A percentile compares a stretch with the other conserved stretches of the same genome.
Conservation (phyloP, 768 basidiomycete genomes). For the Pholiota conissans region DNA sequence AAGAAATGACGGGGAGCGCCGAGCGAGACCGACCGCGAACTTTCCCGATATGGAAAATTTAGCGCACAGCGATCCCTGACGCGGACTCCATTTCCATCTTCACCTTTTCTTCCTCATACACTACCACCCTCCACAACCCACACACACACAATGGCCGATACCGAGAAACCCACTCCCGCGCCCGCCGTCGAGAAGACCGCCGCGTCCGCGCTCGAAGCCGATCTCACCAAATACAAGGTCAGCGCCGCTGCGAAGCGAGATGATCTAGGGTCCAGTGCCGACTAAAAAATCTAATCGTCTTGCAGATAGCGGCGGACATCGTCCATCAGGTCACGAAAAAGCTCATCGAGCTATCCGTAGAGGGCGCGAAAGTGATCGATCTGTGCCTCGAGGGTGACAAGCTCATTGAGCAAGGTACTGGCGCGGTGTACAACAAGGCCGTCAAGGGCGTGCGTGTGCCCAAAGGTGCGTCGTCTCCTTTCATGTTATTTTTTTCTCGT, state of each 20-base stretch:
- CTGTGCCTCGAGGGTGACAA: conserved; percentile 93
- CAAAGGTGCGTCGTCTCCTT: conserved; percentile 67
- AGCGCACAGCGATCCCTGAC: neutral
- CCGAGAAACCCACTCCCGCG: conserved; percentile 42
- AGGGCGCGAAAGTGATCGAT: conserved; percentile 88
- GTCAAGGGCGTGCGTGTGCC: conserved; percentile 84
- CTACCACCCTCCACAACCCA: conserved; percentile 10
- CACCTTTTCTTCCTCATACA: conserved; percentile 8
- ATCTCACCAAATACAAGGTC: conserved; percentile 90
- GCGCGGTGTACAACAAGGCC: conserved; percentile 85
- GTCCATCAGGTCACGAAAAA: conserved; percentile 83
- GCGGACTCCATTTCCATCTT: neutral
- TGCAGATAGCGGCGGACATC: conserved; percentile 88
- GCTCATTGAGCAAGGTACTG: conserved; percentile 84
- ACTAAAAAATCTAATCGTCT: conserved; percentile 25
- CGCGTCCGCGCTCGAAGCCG: conserved; percentile 61
- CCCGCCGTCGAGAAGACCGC: conserved; percentile 48
- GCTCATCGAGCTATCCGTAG: conserved; percentile 72
- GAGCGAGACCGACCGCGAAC: conserved; percentile 4
- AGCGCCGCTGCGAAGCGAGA: too few species aligned
- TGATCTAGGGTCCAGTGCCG: conserved; percentile 13
- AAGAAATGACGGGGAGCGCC: neutral
- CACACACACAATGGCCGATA: conserved; percentile 61
- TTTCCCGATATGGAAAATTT: conserved; percentile 25
- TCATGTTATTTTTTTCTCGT: conserved; percentile 3